Conservation (phyloP, 2,329 filamentous ascomycete species). For the Fusarium sp. region DNA sequence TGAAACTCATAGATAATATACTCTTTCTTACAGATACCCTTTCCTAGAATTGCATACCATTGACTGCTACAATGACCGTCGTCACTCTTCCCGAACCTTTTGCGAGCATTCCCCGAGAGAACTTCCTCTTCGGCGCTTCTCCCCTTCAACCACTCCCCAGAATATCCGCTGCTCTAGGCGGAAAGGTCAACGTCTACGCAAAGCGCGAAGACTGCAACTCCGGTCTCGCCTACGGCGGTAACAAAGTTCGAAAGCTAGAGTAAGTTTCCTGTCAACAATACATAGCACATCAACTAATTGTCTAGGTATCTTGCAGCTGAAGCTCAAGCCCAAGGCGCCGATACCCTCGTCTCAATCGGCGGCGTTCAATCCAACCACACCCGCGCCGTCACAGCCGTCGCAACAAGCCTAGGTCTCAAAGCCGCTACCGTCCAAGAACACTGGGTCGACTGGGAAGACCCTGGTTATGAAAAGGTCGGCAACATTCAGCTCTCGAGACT, state of each 20-base stretch:
- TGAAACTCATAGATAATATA: too few relatives aligned
- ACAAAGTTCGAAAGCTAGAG: slow-evolving; percentile 77
- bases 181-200: slow-evolving; percentile 72
- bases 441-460: slow-evolving; percentile 72
- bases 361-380: slow-evolving; percentile 79
- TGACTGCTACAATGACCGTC: slow-evolving; percentile 41
- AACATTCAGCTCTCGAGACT: slow-evolving; percentile 77
- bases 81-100: slow-evolving; percentile 69
- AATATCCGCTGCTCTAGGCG: slow-evolving; percentile 70
- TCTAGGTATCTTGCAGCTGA: slow-evolving; percentile 71
- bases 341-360: slow-evolving; percentile 74
- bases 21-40: neutral
- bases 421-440: slow-evolving; percentile 70
- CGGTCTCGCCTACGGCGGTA: slow-evolving; percentile 73
- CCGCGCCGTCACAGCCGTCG: slow-evolving; percentile 72
- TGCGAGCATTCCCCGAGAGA: slow-evolving; percentile 69
- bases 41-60: slow-evolving; percentile 2
- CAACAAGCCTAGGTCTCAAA: slow-evolving; percentile 66
- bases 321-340: slow-evolving; percentile 65
- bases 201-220: slow-evolving; percentile 80
- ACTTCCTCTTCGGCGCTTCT: slow-evolving; percentile 74
- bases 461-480: slow-evolving; percentile 71
- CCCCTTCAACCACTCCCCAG: slow-evolving; percentile 75
- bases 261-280: slow-evolving; percentile 38
- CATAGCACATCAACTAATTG: neutral